Evolutionary conservation across 345 rosid genomes (phyloP).

Genomic region (Lepidium didymum): DNA sequence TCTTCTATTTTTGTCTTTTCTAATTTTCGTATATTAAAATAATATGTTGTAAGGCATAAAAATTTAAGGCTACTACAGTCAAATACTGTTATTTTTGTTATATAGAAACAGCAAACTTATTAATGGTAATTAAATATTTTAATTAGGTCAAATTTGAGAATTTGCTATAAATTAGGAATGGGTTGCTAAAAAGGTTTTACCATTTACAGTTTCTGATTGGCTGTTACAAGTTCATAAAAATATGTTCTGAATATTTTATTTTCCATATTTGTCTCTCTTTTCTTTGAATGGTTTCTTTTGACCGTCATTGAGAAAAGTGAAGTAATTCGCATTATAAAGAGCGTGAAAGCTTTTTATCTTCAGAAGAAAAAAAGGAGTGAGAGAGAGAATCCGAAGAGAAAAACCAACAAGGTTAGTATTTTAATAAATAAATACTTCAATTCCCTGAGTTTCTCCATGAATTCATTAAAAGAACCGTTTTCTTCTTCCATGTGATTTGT

Average conservation of each 20-base stretch:
- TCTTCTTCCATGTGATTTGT: constrained; percentile 12
- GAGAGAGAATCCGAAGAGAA: constrained; percentile 6
- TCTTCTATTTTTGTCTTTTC: too few relatives aligned
- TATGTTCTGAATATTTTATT: neutral
- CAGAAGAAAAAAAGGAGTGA: neutral
- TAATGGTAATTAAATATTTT: neutral
- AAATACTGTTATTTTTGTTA: too few relatives aligned
- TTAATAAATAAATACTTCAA: neutral
- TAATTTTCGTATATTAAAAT: too few relatives aligned
- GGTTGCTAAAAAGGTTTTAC: neutral
- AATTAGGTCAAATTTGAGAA: neutral
- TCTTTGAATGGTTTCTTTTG: constrained; percentile 21
- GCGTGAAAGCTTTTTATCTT: constrained; percentile 13
- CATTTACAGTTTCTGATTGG: neutral
- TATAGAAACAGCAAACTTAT: neutral
- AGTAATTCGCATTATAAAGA: constrained; percentile 18
- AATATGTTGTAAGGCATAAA: too few relatives aligned
- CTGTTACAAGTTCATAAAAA: neutral
- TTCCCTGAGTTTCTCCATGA: constrained; percentile 1
- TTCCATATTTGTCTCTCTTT: neutral
- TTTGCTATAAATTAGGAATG: neutral
- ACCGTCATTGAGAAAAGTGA: constrained; percentile 21
- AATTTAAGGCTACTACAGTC: too few relatives aligned
- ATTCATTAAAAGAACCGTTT: constrained; percentile 11
- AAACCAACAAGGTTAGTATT: constrained; percentile 14